Evolutionary conservation across 352 stramenopile species (phyloP), one percentile per base, ranked within the genome.

Genomic region (Pythium dissotocum): DNA sequence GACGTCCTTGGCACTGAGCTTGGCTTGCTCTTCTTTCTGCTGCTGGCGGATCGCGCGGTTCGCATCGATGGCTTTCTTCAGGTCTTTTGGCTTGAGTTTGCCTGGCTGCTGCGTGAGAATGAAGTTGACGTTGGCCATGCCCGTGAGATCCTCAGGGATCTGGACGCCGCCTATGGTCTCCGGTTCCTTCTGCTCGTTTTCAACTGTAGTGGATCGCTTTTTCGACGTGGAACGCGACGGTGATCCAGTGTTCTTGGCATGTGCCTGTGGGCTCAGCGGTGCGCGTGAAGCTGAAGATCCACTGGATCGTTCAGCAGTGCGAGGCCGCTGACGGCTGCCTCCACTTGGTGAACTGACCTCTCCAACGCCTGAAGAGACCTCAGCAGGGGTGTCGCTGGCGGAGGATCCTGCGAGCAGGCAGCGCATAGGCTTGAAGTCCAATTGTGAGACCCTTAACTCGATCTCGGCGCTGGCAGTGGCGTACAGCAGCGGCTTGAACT

Each of bases 41-140:
- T 80, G 75, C 52, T 83, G 78, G 1, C 77, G 78, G 26, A 95
- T 74, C 26, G 76, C 71, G 26, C 88, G 85, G 42, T 93, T 93
- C 26, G 83, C 77, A 30, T 90, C 80, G 55, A 97, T 96, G 10
- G 89, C 87, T 44, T 87, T 85, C 72, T 97, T 97, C 10, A 97
- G 77, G 54, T 97, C 89, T 67, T 96, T 96, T 8, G 87, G 90
- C 36, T 94, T 94, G 33, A 97, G 76, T 61, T 97, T 97, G 0
- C 90, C 90, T 0, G 82, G 73, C 61, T 96, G 79, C 76, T 97
- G 91, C 38, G 90, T 97, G 21, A 97, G 71, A 4, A 97, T 76
- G 68, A 93, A 97, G 63, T 82, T 96, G 58, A 93, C 86, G 28
- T 82, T 78, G 30, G 77, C 63, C 54, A 90, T 77, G 4, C 65